Percentiles rank a stretch among this genome's conserved stretches.
Evolutionary conservation across 768 basidiomycete genomes (phyloP).

Genomic region (Russula earlei): DNA sequence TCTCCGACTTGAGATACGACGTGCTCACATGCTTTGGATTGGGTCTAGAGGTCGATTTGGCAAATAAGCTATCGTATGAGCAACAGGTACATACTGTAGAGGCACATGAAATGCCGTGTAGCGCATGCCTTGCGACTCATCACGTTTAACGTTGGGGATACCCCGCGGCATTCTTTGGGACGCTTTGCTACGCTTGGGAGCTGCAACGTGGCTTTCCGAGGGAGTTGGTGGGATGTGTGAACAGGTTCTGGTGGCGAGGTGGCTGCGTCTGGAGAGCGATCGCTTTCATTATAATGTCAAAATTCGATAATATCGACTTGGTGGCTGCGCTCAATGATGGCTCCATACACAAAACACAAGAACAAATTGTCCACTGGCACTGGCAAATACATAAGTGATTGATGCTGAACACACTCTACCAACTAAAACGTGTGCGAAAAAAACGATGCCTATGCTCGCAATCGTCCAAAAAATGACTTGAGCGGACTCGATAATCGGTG

Average conservation of each 20-base stretch:
- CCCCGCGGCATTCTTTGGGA: conserved; percentile 61
- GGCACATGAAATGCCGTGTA: conserved; percentile 80
- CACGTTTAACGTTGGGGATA: conserved; percentile 68
- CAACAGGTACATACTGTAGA: conserved; percentile 28
- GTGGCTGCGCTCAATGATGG: neutral
- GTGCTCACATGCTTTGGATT: conserved; percentile 77
- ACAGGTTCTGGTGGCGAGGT: neutral
- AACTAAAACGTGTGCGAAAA: neutral
- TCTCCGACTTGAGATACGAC: conserved; percentile 68
- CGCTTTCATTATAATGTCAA: neutral
- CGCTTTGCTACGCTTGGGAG: neutral
- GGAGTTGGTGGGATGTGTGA: neutral
- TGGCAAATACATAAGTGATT: neutral
- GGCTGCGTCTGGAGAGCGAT: neutral
- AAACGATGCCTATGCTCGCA: conserved; percentile 11
- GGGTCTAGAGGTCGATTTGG: conserved; percentile 33
- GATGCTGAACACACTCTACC: neutral
- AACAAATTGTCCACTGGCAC: neutral
- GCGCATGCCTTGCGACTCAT: conserved; percentile 66
- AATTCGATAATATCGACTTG: too few species aligned
- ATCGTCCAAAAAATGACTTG: conserved; percentile 16
- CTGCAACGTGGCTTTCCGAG: neutral
- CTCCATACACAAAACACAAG: neutral
- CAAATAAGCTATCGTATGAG: neutral
- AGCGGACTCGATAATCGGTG: conserved; percentile 16